Percentiles rank a stretch among this genome's conserved stretches.
These are phyloP conservation scores for Calonectria pauciramosa DNA, from an alignment of 2,329 filamentous ascomycete genomes.

Conservation along the genomic window DNA sequence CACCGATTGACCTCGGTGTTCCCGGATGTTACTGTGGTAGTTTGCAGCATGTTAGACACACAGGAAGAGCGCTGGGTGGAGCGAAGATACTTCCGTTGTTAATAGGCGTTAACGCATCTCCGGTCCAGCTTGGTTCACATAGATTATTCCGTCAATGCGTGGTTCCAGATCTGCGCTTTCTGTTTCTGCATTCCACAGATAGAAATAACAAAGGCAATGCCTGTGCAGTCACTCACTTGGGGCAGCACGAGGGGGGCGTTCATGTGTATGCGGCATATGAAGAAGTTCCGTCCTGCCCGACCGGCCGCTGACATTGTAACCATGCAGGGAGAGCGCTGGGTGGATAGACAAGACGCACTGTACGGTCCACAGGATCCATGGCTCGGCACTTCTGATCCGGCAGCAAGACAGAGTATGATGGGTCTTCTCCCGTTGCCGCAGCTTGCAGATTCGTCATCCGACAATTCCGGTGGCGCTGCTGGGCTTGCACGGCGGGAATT, in stretches of 20 bases:
- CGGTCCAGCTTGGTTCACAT: constrained; percentile 4
- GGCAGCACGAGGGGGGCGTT: background rate
- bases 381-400: constrained; percentile 7
- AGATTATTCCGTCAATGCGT: background rate
- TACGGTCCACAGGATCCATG: background rate
- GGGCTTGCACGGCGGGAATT: background rate
- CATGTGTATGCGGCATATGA: constrained; percentile 12
- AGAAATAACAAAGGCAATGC: background rate
- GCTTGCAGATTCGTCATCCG: constrained; percentile 18
- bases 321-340: background rate
- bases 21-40: constrained; percentile 87
- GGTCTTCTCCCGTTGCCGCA: background rate
- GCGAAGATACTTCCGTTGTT: constrained; percentile 91
- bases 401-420: constrained; percentile 4
- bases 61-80: constrained; percentile 92
- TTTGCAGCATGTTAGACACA: constrained; percentile 85
- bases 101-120: constrained; percentile 16
- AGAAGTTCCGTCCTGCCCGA: background rate
- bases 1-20: constrained; percentile 91
- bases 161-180: background rate
- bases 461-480: constrained; percentile 19
- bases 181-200: background rate
- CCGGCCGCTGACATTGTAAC: background rate
- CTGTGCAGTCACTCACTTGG: background rate
- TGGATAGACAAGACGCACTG: background rate